Conservation (phyloP, 352 stramenopile genomes). For the Synura sp. region DNA sequence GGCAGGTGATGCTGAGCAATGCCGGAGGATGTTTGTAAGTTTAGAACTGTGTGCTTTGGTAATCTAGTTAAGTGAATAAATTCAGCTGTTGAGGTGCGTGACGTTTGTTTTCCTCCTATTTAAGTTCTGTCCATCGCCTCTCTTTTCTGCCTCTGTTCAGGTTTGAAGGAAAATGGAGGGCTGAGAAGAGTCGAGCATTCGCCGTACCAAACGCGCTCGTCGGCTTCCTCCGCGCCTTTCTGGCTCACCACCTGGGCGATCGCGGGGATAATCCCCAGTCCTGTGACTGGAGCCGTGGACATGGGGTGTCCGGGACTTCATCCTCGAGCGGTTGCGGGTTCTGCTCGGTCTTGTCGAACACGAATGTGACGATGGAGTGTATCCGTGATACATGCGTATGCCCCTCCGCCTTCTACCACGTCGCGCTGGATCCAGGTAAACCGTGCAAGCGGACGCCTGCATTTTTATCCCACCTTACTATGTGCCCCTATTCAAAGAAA, state of each 20-base stretch:
- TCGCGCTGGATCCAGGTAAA: background rate
- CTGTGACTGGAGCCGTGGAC: too few relatives aligned
- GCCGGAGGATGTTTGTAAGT: too few relatives aligned
- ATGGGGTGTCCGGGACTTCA: too few relatives aligned
- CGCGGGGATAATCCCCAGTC: background rate
- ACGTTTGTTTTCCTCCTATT: too few relatives aligned
- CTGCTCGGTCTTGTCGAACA: background rate
- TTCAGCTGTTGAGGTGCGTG: too few relatives aligned
- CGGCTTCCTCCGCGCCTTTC: background rate
- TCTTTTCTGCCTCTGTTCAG: background rate
- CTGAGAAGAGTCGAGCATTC: background rate
- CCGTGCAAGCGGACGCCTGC: background rate
- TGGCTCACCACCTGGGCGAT: background rate
- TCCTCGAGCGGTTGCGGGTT: background rate
- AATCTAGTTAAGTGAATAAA: too few relatives aligned
- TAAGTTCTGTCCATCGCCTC: too few relatives aligned
- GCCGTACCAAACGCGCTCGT: background rate
- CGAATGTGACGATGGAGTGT: background rate
- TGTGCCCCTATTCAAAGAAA: background rate
- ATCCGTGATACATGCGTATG: background rate
- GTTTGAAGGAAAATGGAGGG: background rate
- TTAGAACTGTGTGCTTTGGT: too few relatives aligned
- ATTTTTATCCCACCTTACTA: background rate
- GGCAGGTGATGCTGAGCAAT: too few relatives aligned
- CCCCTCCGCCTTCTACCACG: background rate